Evolutionary conservation across 2,329 filamentous ascomycete genomes (phyloP), one percentile per base, ranked within the genome.

Genomic region (Cytospora leucostoma): DNA sequence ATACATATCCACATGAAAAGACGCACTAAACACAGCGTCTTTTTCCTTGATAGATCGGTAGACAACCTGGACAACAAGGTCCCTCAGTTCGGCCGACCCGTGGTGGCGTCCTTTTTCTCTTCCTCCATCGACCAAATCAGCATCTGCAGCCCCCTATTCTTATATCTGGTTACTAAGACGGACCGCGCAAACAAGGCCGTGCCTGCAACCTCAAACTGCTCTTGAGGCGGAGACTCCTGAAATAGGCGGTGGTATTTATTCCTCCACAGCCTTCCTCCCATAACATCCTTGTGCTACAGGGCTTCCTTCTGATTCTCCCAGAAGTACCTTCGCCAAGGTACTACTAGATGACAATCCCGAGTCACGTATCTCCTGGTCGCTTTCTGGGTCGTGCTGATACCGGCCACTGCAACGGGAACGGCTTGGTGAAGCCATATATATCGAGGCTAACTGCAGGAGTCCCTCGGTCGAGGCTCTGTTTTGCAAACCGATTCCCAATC

Each of bases 341-440:
- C 44, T 38, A 40, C 54, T 66, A 64, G 61, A 66, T 66, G 61
- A 59, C 52, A 66, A 58, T 56, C 59, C 53, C 40, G 47, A 58
- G 56, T 44, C 32, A 53, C 57, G 21, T 52, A 37, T 52, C 51
- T 32, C 33, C 19, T 63, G 35, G 33, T 55, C 64, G 27, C 44
- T 33, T 47, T 52, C 51, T 55, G 49, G 51, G 40, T 34, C 56
- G 38, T 58, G 55, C 60, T 53, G 56, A 56, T 56, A 63, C 52
- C 56, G 56, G 56, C 56, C 63, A 57, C 56, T 52, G 54, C 49
- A 57, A 59, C 51, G 50, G 56, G 52, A 54, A 34, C 51, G 56
- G 40, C 40, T 59, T 50, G 40, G 55, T 50, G 35, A 57, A 57
- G 49, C 50, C 37, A 49, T 57, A 61, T 35, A 58, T 56, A 51